A percentile compares a stretch with the other conserved stretches of the same genome.
Evolutionary conservation across 2,329 filamentous ascomycete species (phyloP).

Genomic region (Parascedosporium putredinis): DNA sequence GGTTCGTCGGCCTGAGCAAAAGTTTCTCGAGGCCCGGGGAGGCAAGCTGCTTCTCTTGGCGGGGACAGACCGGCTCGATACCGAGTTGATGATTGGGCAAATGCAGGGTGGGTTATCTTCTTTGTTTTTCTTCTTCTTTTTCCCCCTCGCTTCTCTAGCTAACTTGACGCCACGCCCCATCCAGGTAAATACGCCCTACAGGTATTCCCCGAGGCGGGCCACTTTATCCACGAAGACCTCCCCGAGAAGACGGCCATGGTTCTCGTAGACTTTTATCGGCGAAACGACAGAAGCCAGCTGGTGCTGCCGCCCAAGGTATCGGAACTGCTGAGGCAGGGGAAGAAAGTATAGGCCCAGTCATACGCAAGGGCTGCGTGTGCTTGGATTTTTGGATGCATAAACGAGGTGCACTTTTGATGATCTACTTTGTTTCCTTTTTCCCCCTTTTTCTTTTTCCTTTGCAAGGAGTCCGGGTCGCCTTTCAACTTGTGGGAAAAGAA

Average conservation of each 20-base stretch:
- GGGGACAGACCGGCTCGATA: conserved; percentile 82
- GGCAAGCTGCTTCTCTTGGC: conserved; percentile 80
- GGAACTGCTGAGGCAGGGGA: conserved; percentile 54
- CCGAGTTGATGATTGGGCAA: conserved; percentile 87
- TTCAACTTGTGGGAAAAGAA: too few relatives aligned
- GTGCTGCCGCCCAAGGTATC: conserved; percentile 89
- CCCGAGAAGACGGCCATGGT: conserved; percentile 80
- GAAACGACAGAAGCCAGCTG: conserved; percentile 77
- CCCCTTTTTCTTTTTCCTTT: too few relatives aligned
- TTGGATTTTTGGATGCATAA: too few relatives aligned
- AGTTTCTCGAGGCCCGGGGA: conserved; percentile 72
- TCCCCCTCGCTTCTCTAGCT: not conserved
- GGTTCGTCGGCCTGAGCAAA: conserved; percentile 84
- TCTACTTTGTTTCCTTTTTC: too few relatives aligned
- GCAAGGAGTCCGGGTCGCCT: too few relatives aligned
- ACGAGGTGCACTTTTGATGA: too few relatives aligned
- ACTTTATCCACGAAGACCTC: conserved; percentile 93
- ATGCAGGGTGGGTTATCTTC: conserved; percentile 64
- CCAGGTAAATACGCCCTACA: conserved; percentile 86
- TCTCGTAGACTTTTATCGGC: conserved; percentile 79
- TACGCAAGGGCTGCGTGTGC: not conserved
- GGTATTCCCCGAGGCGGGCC: conserved; percentile 87
- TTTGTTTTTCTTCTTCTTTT: conserved; percentile 5
- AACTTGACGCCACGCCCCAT: not conserved
- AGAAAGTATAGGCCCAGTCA: conserved; percentile 34